Evolutionary conservation across 441 rosid species (phyloP).

Genomic region (Aleurites moluccanus): DNA sequence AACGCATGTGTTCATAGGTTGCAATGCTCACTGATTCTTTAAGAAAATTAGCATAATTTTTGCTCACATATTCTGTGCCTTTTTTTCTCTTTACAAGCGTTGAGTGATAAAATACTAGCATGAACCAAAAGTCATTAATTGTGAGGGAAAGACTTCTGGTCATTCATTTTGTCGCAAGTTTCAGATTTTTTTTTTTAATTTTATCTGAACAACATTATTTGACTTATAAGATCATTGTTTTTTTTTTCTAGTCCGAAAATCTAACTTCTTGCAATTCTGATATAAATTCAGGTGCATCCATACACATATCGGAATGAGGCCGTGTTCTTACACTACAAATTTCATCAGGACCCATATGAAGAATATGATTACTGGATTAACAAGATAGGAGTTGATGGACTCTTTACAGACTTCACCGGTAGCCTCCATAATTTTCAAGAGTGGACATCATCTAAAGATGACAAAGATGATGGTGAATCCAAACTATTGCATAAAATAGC

Average conservation of each 20-base stretch:
- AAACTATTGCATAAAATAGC: conserved; percentile 45
- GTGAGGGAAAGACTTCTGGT: neutral
- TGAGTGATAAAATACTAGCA: neutral
- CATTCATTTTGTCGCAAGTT: neutral
- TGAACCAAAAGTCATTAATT: neutral
- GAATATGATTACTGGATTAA: conserved; percentile 85
- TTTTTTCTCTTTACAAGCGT: neutral
- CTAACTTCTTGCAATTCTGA: neutral
- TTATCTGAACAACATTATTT: neutral
- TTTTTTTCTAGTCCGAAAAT: neutral
- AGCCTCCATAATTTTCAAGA: conserved; percentile 75
- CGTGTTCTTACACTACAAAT: conserved; percentile 56
- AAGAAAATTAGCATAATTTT: neutral
- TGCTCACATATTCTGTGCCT: neutral
- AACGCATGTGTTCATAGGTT: neutral
- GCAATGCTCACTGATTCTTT: neutral
- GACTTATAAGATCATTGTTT: too few relatives aligned
- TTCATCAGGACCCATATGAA: conserved; percentile 67
- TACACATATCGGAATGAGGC: conserved; percentile 87
- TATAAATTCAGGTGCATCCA: conserved; percentile 70
- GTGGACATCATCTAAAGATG: conserved; percentile 36
- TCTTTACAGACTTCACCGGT: conserved; percentile 92
- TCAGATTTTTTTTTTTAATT: neutral
- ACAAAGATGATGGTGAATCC: conserved; percentile 27
- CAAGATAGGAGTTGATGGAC: conserved; percentile 83